Conservation (phyloP, 495 filamentous ascomycete genomes). For the Extremus antarcticus region DNA sequence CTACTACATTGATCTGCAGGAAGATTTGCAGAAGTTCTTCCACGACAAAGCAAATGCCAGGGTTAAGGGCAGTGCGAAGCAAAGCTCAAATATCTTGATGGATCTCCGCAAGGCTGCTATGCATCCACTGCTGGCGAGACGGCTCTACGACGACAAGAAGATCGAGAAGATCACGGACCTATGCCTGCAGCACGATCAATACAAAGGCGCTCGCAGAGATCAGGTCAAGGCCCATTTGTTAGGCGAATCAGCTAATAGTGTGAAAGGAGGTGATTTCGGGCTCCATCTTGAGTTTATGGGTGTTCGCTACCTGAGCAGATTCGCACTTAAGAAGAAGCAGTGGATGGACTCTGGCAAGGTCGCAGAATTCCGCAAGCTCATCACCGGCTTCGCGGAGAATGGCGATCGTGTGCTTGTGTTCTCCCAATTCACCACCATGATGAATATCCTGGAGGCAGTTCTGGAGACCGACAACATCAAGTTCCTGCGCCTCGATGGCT, state of each 20-base stretch:
- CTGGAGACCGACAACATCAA: slow-evolving; percentile 60
- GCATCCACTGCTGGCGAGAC: slow-evolving; percentile 78
- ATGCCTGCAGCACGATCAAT: slow-evolving; percentile 55
- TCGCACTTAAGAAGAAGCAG: slow-evolving; percentile 57
- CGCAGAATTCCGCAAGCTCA: slow-evolving; percentile 58
- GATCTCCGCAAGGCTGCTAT: slow-evolving; percentile 85
- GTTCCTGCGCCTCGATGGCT: slow-evolving; percentile 74
- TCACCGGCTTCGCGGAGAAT: slow-evolving; percentile 60
- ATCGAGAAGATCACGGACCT: slow-evolving; percentile 63
- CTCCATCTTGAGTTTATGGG: slow-evolving; percentile 67
- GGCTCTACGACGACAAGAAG: slow-evolving; percentile 59
- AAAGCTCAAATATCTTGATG: slow-evolving; percentile 68
- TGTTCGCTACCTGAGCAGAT: slow-evolving; percentile 52
- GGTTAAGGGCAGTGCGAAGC: slow-evolving; percentile 43
- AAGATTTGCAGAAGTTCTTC: slow-evolving; percentile 43
- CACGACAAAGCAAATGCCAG: slow-evolving; percentile 48
- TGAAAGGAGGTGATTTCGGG: slow-evolving; percentile 53
- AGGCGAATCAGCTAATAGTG: slow-evolving; percentile 3
- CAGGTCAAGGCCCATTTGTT: slow-evolving; percentile 10
- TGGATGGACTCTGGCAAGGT: slow-evolving; percentile 96
- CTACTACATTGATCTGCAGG: slow-evolving; percentile 51
- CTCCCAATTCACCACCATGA: slow-evolving; percentile 81
- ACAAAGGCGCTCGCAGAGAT: slow-evolving; percentile 4
- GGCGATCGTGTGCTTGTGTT: slow-evolving; percentile 85
- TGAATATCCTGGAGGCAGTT: slow-evolving; percentile 78